A percentile compares a stretch with the other conserved stretches of the same genome.
These are phyloP conservation scores for Perkinsus marinus DNA, from an alignment of 169 alveolate species.

Conservation along the genomic window DNA sequence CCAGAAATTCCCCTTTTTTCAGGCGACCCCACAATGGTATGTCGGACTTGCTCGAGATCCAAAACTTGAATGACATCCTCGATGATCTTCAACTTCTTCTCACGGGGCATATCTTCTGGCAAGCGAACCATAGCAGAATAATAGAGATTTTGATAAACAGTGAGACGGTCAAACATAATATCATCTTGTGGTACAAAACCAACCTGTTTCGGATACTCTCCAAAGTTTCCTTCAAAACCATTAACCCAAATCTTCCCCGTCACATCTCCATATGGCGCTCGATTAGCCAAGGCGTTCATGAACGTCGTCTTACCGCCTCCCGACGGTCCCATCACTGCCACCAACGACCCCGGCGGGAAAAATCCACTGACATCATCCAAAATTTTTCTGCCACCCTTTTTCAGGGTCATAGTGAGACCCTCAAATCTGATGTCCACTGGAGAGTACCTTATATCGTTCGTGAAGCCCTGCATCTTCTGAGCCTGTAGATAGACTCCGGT, in stretches of 20 bases:
- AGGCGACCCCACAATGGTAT: conserved; percentile 50
- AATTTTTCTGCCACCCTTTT: not conserved
- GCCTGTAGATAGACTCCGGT: not conserved
- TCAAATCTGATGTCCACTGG: not conserved
- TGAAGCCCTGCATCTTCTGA: not conserved
- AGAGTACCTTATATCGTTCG: not conserved
- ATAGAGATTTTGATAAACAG: conserved; percentile 49
- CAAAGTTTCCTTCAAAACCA: conserved; percentile 10
- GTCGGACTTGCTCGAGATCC: conserved; percentile 24
- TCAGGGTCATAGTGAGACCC: not conserved
- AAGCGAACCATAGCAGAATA: conserved; percentile 49
- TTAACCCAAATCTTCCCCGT: conserved; percentile 14
- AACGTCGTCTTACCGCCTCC: conserved; percentile 77
- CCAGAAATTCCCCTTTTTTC: conserved; percentile 59
- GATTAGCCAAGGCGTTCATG: conserved; percentile 54
- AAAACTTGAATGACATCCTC: conserved; percentile 21
- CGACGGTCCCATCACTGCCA: conserved; percentile 36
- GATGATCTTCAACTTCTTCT: not conserved
- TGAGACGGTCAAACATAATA: conserved; percentile 44
- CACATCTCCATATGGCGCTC: conserved; percentile 14
- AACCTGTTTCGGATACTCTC: conserved; percentile 14
- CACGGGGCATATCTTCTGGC: conserved; percentile 4
- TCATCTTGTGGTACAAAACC: conserved; percentile 63
- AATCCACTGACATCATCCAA: not conserved
- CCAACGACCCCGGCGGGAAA: not conserved